These are phyloP conservation scores for Neonectria sp. DNA, from an alignment of 2,329 filamentous ascomycete species.

Conservation along the genomic window DNA sequence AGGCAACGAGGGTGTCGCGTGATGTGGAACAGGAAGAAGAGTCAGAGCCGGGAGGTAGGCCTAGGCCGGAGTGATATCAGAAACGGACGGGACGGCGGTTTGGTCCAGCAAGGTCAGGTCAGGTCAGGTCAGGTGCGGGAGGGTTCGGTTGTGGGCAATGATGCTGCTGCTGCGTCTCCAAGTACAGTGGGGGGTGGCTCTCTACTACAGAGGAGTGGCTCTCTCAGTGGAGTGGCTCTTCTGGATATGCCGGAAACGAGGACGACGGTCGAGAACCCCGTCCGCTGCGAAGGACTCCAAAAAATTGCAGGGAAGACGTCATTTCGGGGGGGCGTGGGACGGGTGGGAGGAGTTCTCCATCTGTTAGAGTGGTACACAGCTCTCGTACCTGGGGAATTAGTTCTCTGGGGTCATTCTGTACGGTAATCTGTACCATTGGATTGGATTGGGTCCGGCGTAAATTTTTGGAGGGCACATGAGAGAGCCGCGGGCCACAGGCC, in stretches of 20 bases:
- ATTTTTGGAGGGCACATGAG: conserved; percentile 22
- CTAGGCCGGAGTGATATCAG: background rate
- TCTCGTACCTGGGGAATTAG: conserved; percentile 18
- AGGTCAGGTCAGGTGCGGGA: conserved; percentile 38
- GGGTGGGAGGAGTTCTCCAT: conserved; percentile 24
- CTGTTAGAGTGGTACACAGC: conserved; percentile 31
- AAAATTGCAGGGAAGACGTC: conserved; percentile 25
- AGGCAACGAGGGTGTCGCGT: conserved; percentile 26
- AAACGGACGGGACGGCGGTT: conserved; percentile 4
- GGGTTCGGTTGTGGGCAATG: conserved; percentile 40
- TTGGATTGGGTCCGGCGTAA: conserved; percentile 7
- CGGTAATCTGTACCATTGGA: conserved; percentile 24
- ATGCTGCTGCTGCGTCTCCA: conserved; percentile 32
- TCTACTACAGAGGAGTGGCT: background rate
- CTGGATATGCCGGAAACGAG: conserved; percentile 19
- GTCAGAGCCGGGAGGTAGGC: conserved; percentile 8
- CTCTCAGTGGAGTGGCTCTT: background rate
- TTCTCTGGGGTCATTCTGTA: conserved; percentile 18
- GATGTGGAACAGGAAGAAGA: conserved; percentile 24
- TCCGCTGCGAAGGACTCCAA: background rate
- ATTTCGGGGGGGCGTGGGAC: conserved; percentile 18
- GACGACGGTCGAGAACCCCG: background rate
- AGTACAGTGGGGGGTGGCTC: background rate
- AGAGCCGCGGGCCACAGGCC: conserved; percentile 1
- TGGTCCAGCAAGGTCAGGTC: no score